Evolutionary conservation across 2,329 filamentous ascomycete genomes (phyloP), one percentile per base, ranked within the genome.

Genomic region (Sphaerulina vaccinii): DNA sequence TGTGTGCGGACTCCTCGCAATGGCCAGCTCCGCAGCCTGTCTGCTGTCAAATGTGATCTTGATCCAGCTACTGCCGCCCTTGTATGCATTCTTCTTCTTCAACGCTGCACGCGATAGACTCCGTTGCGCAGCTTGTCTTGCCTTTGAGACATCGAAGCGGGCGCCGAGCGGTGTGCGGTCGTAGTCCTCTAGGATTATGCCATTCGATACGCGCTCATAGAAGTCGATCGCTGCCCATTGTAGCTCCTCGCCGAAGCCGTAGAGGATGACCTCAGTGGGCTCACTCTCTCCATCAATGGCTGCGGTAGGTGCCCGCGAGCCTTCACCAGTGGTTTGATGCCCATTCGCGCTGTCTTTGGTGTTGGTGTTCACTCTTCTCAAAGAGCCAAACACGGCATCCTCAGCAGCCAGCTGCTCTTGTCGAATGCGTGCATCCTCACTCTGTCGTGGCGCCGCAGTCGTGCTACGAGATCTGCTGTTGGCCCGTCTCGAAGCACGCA

Each of bases 111-210:
- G 73, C 1, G 85, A 87, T 46, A 96, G 73, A 8, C 81, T 80
- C 45, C 81, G 79, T 52, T 84, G 82, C 41, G 86, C 84, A 7
- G 86, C 81, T 9, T 86, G 83, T 45, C 87, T 82, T 8, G 87
- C 84, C 44, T 87, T 82, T 62, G 90, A 85, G 57, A 86, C 81
- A 55, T 88, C 87, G 74, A 87, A 92, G 1, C 86, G 81, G 56
- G 84, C 79, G 50, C 83, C 78, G 2, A 88, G 87, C n/a, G 92
- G 86, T 58, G 88, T 85, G 56, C 92, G 85, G 7, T 90, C 84
- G 71, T 97, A 97, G 72, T 96, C 91, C 73, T 97, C 92, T 71
- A 91, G 91, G 67, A 96, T 89, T 57, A 83, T 75, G 21, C 91
- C 91, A 24, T 73, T 71, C 5, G 88, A 92, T 36, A 95, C 84